Base-by-base conservation (phyloP, 805 yeast genomes). In the Lachancea thermotolerans region DNA sequence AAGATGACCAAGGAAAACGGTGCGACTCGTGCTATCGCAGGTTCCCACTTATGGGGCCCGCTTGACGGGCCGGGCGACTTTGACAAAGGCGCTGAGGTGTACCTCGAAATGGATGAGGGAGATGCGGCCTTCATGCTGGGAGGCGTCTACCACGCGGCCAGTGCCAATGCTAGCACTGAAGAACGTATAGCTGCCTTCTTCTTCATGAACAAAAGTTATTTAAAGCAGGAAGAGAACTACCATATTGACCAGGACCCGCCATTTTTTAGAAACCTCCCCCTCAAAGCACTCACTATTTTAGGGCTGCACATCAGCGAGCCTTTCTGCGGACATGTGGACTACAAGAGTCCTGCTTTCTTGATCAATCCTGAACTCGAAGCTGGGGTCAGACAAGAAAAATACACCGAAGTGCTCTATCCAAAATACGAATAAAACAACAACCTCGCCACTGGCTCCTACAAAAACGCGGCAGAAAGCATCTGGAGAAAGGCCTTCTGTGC, bases 41-140 rank as follows among this genome's bases (percentile, higher is more conserved):
- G 68, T 6, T 63, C 68, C n/a, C 69, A 64, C 47, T 49, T 57
- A 31, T 62, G 66, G 66, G 53, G 53, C n/a, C 49, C 53, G 1
- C 43, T 42, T 18, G 66, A 60, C 43, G 59, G 51, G 41, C 50
- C 49, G 28, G 51, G 60, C 35, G 44, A 52, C 34, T 64, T 60
- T 17, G 44, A 52, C 21, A 51, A 55, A 11, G 47, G 48, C 10
- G 54, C 52, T 35, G 56, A 53, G 35, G 41, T 56, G 10, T 54
- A 60, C 25, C 54, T 55, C 25, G 66, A 64, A 45, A 44, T 62
- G 45, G 61, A 62, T 10, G 52, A 56, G 36, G 68, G 68, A 18
- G 69, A 65, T 46, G 57, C 49, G 1, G 55, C 57, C 18, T 60
- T 64, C 39, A 57, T 64, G 64, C 49, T 64, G 27, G 66, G 57